These are phyloP conservation scores for Candida sanyaensis DNA, from an alignment of 1,139 yeast species.

Conservation along the genomic window DNA sequence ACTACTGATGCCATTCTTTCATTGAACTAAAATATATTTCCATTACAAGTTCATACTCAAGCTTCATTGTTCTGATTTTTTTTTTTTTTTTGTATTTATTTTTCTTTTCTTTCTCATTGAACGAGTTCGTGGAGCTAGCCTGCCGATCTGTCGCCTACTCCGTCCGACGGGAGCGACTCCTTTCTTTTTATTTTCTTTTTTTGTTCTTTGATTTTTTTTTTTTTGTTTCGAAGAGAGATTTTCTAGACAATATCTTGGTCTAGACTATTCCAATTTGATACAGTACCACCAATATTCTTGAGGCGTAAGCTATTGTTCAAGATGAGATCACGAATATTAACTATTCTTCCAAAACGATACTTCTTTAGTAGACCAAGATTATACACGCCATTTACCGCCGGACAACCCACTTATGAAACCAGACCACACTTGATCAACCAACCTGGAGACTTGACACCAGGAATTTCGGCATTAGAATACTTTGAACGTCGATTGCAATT, in stretches of 20 bases:
- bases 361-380: slow-evolving; percentile 19
- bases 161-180: not conserved
- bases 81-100: not conserved
- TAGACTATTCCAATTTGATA: too few relatives aligned
- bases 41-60: not conserved
- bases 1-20: slow-evolving; percentile 12
- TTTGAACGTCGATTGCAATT: slow-evolving; percentile 65
- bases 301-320: too few relatives aligned
- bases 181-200: not conserved
- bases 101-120: not conserved
- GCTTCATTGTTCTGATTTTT: not conserved
- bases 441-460: slow-evolving; percentile 84
- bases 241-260: not conserved
- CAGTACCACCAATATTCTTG: too few relatives aligned
- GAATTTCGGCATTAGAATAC: slow-evolving; percentile 83
- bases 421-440: slow-evolving; percentile 70
- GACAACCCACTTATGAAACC: slow-evolving; percentile 88
- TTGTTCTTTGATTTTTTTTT: not conserved
- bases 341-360: slow-evolving; percentile 6
- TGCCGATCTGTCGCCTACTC: not conserved
- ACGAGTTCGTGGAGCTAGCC: not conserved
- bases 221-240: not conserved
- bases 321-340: too few relatives aligned
- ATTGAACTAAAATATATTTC: not conserved
- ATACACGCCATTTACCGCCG: slow-evolving; percentile 44